These are phyloP conservation scores for Poterioochromonas sp. DNA, from an alignment of 352 stramenopile species.

Conservation along the genomic window DNA sequence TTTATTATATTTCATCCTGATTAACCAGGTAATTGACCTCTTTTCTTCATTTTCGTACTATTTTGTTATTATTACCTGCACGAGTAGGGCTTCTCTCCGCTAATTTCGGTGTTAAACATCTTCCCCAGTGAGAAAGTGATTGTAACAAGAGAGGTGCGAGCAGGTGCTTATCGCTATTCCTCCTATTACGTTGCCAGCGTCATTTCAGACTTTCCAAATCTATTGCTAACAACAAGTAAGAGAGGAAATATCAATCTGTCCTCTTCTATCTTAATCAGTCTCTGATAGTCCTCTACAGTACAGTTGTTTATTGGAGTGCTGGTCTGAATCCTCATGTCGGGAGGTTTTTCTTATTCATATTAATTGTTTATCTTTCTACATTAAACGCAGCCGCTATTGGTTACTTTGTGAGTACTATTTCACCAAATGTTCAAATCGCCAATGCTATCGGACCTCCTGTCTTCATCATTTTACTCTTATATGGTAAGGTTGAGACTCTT, in stretches of 20 bases:
- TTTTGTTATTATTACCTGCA: not conserved
- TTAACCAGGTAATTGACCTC: not conserved
- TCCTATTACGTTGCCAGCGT: not conserved
- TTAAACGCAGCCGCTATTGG: not conserved
- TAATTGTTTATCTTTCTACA: not conserved
- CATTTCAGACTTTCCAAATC: conserved; percentile 1
- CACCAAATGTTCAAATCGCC: not conserved
- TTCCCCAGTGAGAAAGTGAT: not conserved
- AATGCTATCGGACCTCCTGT: not conserved
- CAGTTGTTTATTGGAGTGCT: not conserved
- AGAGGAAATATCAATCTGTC: not conserved
- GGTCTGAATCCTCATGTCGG: not conserved
- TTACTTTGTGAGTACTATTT: not conserved
- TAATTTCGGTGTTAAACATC: not conserved
- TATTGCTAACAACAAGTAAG: not conserved
- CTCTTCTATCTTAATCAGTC: not conserved
- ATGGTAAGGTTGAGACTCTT: too few species aligned
- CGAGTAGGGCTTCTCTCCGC: not conserved
- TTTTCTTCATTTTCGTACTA: not conserved
- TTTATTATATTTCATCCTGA: not conserved
- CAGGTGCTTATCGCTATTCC: not conserved
- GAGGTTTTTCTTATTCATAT: not conserved
- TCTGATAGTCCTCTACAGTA: not conserved
- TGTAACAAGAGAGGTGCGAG: not conserved
- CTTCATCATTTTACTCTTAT: not conserved